Evolutionary conservation across 129 eudicot species (phyloP), one percentile per base, ranked within the genome.

Genomic region (Flaveria trinervia): DNA sequence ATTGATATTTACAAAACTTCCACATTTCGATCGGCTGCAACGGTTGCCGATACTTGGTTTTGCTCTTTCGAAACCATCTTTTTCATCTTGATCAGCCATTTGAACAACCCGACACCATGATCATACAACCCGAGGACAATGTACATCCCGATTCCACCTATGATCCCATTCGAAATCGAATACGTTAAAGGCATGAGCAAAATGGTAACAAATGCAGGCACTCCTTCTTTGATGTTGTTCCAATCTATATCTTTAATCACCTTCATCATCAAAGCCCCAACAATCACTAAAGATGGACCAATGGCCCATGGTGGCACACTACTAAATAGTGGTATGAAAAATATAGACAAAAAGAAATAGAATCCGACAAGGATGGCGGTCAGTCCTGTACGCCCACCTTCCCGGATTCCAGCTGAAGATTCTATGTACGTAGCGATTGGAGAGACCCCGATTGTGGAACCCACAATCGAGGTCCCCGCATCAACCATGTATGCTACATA

Each of bases 291-390:
- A 49, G 98, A 85, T 22, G 98, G 96, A 55, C 98, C 98, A 2
- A 90, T 86, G 3, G 98, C 98, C 98, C 98, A 92, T 17, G 94
- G 92, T 18, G 98, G 98, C 20, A 92, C 98, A 44, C 93, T 92
- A 33, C 88, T 77, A 49, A 92, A 77, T 0, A 92, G 18, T 3
- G 98, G 98, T 61, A 81, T 75, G 60, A 92, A 92, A 76, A 90
- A 89, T 70, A 88, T 43, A 0, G 98, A 88, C 49, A 90, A 28
- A 7, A 85, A 70, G 80, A 92, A 92, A 77, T 90, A 92, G 3
- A 90, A 18, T 23, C 96, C 98, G 1, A 92, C 81, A 33, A 92
- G 49, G 16, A 90, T 76, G 11, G 96, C 98, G 5, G 98, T 92
- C 52, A 92, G 56, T 48, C 98, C 98, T 10, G 96, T 88, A 7